Evolutionary conservation across 768 basidiomycete genomes (phyloP).

Genomic region (Pleurotus citrinopileatus): DNA sequence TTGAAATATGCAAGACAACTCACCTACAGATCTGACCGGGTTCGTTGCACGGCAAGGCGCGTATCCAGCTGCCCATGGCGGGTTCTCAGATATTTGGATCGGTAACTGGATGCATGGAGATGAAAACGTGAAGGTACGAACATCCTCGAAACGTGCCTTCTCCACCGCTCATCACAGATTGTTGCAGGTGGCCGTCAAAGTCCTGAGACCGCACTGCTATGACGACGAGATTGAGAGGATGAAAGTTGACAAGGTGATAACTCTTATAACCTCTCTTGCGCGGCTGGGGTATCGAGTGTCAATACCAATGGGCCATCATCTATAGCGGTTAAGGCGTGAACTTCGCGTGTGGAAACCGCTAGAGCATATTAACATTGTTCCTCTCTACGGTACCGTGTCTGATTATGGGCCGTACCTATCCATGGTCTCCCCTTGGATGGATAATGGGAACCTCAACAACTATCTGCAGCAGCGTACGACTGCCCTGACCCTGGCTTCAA

Average conservation of each 20-base stretch:
- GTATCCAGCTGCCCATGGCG: conserved; percentile 8
- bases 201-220: conserved; percentile 7
- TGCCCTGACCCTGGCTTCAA: conserved; percentile 5
- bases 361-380: conserved; percentile 26
- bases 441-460: conserved; percentile 16
- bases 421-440: conserved; percentile 25
- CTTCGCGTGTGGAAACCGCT: conserved; percentile 26
- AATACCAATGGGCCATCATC: not conserved
- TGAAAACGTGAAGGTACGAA: no score
- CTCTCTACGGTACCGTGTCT: conserved; percentile 22
- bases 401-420: conserved; percentile 27
- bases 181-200: conserved; percentile 12
- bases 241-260: conserved; percentile 10
- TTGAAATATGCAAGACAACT: not conserved
- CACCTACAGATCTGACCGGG: conserved; percentile 9
- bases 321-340: conserved; percentile 19
- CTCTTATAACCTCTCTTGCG: not conserved
- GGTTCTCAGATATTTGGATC: conserved; percentile 11
- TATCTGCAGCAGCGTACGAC: conserved; percentile 4
- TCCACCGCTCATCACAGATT: not conserved
- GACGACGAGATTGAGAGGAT: not conserved
- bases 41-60: conserved; percentile 1
- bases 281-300: no score
- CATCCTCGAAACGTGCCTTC: no score
- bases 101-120: conserved; percentile 5